Conservation (phyloP, 2,329 filamentous ascomycete species). For the Verticillium zaregamsianum region DNA sequence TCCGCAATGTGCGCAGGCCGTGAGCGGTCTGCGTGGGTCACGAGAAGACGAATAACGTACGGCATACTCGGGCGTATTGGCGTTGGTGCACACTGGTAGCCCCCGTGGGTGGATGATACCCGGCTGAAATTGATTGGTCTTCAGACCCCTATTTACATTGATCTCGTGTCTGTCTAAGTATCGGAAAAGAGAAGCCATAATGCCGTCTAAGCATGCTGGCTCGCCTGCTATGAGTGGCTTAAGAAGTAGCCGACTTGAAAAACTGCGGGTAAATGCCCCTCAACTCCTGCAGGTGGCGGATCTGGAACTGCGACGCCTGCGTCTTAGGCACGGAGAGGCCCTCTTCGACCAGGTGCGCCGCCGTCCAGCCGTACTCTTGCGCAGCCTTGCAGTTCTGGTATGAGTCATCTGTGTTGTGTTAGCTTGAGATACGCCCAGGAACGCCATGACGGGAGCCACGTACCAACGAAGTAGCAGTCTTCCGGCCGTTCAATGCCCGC, state of each 20-base stretch:
- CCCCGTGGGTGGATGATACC: neutral
- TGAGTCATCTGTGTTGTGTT: conserved; percentile 67
- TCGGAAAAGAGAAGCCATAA: neutral
- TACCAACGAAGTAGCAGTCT: conserved; percentile 91
- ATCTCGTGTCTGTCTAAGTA: neutral
- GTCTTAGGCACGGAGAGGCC: conserved; percentile 58
- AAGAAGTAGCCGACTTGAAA: conserved; percentile 57
- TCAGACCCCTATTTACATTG: neutral
- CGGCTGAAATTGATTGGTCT: neutral
- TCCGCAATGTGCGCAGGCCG: conserved; percentile 55
- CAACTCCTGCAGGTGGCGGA: conserved; percentile 72
- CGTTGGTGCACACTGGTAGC: neutral
- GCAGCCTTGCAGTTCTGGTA: conserved; percentile 75
- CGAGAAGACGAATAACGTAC: neutral
- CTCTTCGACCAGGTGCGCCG: conserved; percentile 80
- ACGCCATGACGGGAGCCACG: conserved; percentile 25
- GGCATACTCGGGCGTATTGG: neutral
- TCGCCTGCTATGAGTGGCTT: neutral
- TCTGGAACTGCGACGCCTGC: conserved; percentile 69
- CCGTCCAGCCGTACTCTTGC: conserved; percentile 77
- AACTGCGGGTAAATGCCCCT: conserved; percentile 75
- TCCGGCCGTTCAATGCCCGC: conserved; percentile 64
- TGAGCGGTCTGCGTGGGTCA: conserved; percentile 26
- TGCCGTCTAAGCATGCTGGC: neutral
- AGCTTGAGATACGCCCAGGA: conserved; percentile 1